Evolutionary conservation across 208 protist species (phyloP).

Genomic region (Leishmania guyanensis): DNA sequence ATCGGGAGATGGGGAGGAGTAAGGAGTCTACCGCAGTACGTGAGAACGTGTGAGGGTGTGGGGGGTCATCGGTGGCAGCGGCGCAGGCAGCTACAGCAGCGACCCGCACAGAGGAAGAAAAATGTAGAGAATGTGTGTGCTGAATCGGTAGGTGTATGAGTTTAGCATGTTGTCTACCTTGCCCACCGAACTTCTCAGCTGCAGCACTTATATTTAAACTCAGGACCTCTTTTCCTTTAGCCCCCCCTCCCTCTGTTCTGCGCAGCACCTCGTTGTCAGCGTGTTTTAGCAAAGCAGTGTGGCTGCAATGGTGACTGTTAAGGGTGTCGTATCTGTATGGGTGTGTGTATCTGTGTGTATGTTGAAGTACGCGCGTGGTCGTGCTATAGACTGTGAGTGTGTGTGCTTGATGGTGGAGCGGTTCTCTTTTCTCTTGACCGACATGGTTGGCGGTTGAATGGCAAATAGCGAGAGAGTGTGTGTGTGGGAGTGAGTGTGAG

Average conservation of each 20-base stretch:
- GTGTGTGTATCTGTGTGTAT: not conserved
- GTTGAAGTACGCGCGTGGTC: not conserved
- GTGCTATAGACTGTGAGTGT: not conserved
- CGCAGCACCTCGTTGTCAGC: no score
- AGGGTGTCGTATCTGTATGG: not conserved
- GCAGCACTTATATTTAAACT: no score
- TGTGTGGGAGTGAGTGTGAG: not conserved
- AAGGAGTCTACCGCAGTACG: no score
- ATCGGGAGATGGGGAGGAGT: not conserved
- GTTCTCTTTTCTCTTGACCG: not conserved
- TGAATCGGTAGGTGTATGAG: no score
- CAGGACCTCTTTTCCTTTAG: not conserved
- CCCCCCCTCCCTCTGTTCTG: not conserved
- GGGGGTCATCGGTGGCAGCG: not conserved
- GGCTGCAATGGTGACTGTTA: not conserved
- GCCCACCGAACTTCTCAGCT: not conserved
- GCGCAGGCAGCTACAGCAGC: not conserved
- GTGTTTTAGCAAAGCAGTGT: no score
- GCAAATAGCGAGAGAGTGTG: no score
- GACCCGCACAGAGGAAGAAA: not conserved
- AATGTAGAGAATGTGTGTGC: not conserved
- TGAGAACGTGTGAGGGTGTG: not conserved
- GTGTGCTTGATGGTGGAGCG: not conserved
- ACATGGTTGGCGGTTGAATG: not conserved
- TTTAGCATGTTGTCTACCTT: no score